Conservation (phyloP, 2,329 filamentous ascomycete species). For the Fusarium pseudoanthophilum region DNA sequence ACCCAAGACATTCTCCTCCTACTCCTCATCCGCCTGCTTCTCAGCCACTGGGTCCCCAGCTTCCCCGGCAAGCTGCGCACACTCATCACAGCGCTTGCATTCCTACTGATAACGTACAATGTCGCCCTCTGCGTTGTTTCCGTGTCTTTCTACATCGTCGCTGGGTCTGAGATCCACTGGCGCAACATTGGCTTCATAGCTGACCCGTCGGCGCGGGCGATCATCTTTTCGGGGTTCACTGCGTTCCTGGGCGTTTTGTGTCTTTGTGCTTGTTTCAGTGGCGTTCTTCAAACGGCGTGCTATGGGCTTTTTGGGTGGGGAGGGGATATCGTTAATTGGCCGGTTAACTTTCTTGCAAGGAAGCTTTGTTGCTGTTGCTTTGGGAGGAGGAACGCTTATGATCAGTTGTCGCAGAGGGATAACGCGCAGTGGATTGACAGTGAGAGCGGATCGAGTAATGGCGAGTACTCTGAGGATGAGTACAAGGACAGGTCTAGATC, state of each 20-base stretch:
- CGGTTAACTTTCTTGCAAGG: constrained; percentile 28
- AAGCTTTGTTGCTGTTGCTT: constrained; percentile 1
- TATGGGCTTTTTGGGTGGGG: constrained; percentile 44
- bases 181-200: constrained; percentile 49
- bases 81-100: constrained; percentile 27
- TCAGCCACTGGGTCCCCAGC: constrained; percentile 43
- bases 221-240: constrained; percentile 49
- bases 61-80: constrained; percentile 19
- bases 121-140: constrained; percentile 41
- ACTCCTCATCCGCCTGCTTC: constrained; percentile 47
- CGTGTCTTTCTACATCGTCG: constrained; percentile 48
- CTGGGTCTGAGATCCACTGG: constrained; percentile 52
- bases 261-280: constrained; percentile 33
- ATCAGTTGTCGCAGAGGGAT: constrained; percentile 17
- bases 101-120: constrained; percentile 35
- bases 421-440: constrained; percentile 2
- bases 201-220: constrained; percentile 47
- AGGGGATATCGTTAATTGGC: constrained; percentile 46
- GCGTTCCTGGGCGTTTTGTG: constrained; percentile 40
- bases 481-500: constrained; percentile 27
- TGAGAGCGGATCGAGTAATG: not conserved
- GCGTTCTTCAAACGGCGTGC: constrained; percentile 43
- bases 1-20: constrained; percentile 49
- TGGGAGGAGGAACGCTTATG: constrained; percentile 11
- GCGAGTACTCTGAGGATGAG: constrained; percentile 1